A percentile compares a stretch with the other conserved stretches of the same genome.
Evolutionary conservation across 108 stramenopile species (phyloP).

Genomic region (Nannochloropsis salina): DNA sequence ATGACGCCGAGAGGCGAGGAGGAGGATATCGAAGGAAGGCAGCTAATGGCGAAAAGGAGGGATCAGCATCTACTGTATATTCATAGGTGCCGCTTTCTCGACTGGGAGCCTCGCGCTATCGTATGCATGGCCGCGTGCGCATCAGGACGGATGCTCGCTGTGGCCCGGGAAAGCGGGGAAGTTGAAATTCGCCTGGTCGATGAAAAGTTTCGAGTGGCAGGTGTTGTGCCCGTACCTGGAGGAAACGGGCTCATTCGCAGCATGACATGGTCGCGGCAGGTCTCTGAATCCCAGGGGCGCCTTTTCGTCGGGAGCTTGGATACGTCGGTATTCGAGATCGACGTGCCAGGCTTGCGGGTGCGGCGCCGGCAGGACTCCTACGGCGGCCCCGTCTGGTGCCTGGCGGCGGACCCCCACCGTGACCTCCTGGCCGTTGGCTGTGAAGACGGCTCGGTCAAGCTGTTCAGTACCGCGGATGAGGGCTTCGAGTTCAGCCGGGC

Average conservation of each 20-base stretch:
- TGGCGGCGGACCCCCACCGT: conserved; percentile 35
- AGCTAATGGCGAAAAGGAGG: conserved; percentile 28
- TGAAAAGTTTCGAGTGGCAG: neutral
- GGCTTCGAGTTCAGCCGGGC: conserved; percentile 63
- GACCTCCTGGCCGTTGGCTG: conserved; percentile 54
- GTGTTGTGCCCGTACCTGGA: neutral
- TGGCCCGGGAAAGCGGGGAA: neutral
- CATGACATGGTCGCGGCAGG: neutral
- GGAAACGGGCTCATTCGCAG: neutral
- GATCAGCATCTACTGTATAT: conserved; percentile 29
- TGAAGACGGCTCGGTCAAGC: conserved; percentile 67
- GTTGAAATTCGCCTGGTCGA: neutral
- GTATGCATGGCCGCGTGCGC: neutral
- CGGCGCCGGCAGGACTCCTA: conserved; percentile 45
- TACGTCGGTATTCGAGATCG: conserved; percentile 33
- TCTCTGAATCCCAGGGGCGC: neutral
- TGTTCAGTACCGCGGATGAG: conserved; percentile 59
- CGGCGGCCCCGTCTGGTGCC: conserved; percentile 49
- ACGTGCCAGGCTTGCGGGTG: conserved; percentile 34
- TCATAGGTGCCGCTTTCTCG: conserved; percentile 22
- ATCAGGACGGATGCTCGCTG: neutral
- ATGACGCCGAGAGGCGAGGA: conserved; percentile 36
- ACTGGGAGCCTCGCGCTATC: conserved; percentile 16
- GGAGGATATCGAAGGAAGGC: conserved; percentile 33
- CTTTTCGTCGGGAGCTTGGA: conserved; percentile 41